Base-by-base conservation (phyloP, 148 eudicot genomes). In the Camellia granthamiana region DNA sequence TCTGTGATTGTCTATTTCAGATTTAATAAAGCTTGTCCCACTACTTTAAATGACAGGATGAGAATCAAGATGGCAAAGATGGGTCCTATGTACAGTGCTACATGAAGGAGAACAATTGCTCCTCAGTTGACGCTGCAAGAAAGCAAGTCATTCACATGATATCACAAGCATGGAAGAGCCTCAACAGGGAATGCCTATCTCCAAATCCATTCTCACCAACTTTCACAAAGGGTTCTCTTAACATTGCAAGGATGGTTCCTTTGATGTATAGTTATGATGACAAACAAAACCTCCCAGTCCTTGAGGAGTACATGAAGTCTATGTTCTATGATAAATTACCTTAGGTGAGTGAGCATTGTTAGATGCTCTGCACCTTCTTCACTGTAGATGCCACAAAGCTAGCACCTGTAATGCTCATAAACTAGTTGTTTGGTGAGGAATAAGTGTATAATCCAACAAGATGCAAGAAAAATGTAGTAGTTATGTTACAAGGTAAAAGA, bases 41-140 rank as follows among this genome's bases (percentile, higher is more conserved):
- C 18, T 3, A 18, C 19, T 60, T 60, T 3, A 60, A 60, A 3
- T 60, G 19, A 74, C 74, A 92, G 93, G 90, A 90, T 71, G 95
- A 84, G 75, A 68, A 82, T 38, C 90, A 83, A 84, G 86, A 86
- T 5, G 92, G 88, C n/a, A 54, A 73, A n/a, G 95, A 92, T 44
- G 91, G 92, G 46, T 90, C 95, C 6, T 84, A 80, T 49, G 46
- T 88, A 51, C 77, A 83, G 1, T 92, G 87, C 77, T 90, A 84
- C 83, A 81, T 86, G 82, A 87, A 90, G 4, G 91, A 88, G n/a
- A 63, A 91, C 55, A 46, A 52, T 64, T 83, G 83, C 5, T 15
- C 73, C 52, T 79, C 91, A 0, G 12, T n/a, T 12, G 86, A 83
- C 69, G 43, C 42, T 44, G 87, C 91, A 43, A 75, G 82, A 71